A percentile compares a stretch with the other conserved stretches of the same genome.
These are phyloP conservation scores for Meredithiella fracta DNA, from an alignment of 2,329 filamentous ascomycete genomes.

Conservation along the genomic window DNA sequence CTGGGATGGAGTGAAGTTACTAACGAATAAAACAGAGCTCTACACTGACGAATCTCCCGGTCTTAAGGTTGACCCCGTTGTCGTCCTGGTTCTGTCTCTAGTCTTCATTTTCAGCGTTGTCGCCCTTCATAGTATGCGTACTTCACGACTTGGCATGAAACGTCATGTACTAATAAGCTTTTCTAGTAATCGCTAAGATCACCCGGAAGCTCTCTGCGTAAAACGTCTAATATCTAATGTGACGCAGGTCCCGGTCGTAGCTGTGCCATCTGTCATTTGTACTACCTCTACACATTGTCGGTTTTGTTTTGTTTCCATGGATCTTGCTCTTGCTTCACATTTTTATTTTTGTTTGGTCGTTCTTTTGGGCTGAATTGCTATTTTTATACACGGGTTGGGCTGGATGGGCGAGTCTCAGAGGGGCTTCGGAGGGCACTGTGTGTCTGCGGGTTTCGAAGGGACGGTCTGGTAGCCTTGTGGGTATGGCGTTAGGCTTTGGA, in stretches of 20 bases:
- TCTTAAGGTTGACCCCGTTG: slow-evolving; percentile 92
- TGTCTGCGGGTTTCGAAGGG: background rate
- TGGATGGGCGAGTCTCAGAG: background rate
- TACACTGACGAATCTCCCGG: slow-evolving; percentile 98
- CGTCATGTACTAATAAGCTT: slow-evolving; percentile 14
- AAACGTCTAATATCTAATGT: slow-evolving; percentile 15
- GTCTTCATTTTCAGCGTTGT: slow-evolving; percentile 99
- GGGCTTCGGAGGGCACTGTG: background rate
- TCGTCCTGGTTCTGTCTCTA: slow-evolving; percentile 87
- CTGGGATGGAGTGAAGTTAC: background rate
- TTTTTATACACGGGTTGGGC: background rate
- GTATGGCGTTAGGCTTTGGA: slow-evolving; percentile 2
- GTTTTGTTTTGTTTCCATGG: slow-evolving; percentile 2
- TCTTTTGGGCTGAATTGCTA: slow-evolving; percentile 5
- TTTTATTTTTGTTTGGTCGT: slow-evolving; percentile 1
- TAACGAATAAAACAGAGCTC: slow-evolving; percentile 39
- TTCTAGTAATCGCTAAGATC: slow-evolving; percentile 79
- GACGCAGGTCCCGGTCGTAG: background rate
- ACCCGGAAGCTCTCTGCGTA: slow-evolving; percentile 70
- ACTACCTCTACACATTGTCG: slow-evolving; percentile 1
- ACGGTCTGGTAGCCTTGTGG: background rate
- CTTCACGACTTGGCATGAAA: background rate
- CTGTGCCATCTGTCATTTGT: background rate
- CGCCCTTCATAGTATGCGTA: slow-evolving; percentile 71
- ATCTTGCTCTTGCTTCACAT: slow-evolving; percentile 4